Evolutionary conservation across 2,329 filamentous ascomycete genomes (phyloP), one percentile per base, ranked within the genome.

Genomic region (Neonectria neomacrospora): DNA sequence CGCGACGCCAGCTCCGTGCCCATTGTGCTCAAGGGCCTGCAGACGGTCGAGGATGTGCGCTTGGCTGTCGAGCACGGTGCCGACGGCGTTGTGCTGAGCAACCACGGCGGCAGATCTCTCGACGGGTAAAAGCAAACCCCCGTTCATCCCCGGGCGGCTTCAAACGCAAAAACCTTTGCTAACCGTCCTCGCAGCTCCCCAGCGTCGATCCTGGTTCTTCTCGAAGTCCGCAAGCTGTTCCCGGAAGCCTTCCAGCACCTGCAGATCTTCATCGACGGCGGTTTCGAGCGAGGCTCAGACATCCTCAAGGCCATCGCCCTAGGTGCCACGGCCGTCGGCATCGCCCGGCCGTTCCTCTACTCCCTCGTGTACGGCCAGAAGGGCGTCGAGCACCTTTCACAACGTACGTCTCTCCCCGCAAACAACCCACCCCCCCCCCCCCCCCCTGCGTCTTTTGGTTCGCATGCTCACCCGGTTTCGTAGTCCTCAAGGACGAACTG

Each of bases 11-110:
- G 74, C 2, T 74, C 80, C 18, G 77, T 86, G 7, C 85, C 85
- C 0, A 78, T 88, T n/a, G 82, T 87, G 54, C 65, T 88, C 28
- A 88, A 88, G 71, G 86, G 86, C 0, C 80, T 88, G 3, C 86
- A 87, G 77, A 82, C 79, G 20, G 85, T 84, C 0, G 83, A 84
- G 28, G 86, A 89, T 69, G 86, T 86, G 0, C 79, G 79, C 14
- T 69, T 80, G 39, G 85, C 86, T 0, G 79, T 83, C 57, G 74
- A 82, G 47, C 74, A 79, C 57, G 85, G 84, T 0, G 77, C 84
- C 51, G 81, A 86, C 61, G 86, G 85, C 1, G 84, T 88, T 50
- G 73, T 87, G 61, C 67, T 89, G 34, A 86, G 82, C 63, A 89
- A 88, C 64, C 86, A 88, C 58, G 86, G 86, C 18, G 86, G 86